Evolutionary conservation across 768 basidiomycete species (phyloP).

Genomic region (Russula virescens): DNA sequence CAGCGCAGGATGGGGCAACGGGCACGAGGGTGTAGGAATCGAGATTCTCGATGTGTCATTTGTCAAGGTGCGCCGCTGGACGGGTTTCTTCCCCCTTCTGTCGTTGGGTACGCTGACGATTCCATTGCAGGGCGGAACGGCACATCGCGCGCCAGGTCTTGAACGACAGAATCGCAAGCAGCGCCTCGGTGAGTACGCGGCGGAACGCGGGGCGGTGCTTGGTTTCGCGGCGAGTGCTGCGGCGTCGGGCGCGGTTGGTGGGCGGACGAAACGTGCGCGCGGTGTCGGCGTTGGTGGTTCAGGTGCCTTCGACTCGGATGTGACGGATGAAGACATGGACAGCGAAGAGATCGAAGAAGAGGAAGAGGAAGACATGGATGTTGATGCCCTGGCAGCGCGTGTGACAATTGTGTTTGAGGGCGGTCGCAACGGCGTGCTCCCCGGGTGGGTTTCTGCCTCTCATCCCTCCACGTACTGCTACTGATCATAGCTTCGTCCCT

Average conservation of each 20-base stretch:
- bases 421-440: constrained; percentile 8
- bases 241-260: constrained; percentile 11
- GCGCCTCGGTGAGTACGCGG: constrained; percentile 59
- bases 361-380: constrained; percentile 19
- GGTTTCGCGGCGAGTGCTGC: constrained; percentile 25
- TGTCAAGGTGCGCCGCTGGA: constrained; percentile 42
- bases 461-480: background rate
- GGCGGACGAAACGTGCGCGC: constrained; percentile 16
- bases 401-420: constrained; percentile 23
- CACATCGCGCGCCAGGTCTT: constrained; percentile 43
- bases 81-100: background rate
- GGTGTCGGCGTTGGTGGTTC: constrained; percentile 8
- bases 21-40: constrained; percentile 71
- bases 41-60: constrained; percentile 63
- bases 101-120: background rate
- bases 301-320: constrained; percentile 10
- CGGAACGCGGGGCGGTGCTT: constrained; percentile 48
- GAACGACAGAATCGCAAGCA: constrained; percentile 59
- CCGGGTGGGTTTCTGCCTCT: constrained; percentile 8
- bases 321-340: constrained; percentile 9
- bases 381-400: constrained; percentile 17
- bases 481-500: background rate
- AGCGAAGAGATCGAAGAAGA: constrained; percentile 17
- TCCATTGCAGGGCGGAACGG: constrained; percentile 42
- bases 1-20: constrained; percentile 74